phyloP scores from a whole-genome alignment of 495 filamentous ascomycete genomes.

The Immersiella caudata region DNA sequence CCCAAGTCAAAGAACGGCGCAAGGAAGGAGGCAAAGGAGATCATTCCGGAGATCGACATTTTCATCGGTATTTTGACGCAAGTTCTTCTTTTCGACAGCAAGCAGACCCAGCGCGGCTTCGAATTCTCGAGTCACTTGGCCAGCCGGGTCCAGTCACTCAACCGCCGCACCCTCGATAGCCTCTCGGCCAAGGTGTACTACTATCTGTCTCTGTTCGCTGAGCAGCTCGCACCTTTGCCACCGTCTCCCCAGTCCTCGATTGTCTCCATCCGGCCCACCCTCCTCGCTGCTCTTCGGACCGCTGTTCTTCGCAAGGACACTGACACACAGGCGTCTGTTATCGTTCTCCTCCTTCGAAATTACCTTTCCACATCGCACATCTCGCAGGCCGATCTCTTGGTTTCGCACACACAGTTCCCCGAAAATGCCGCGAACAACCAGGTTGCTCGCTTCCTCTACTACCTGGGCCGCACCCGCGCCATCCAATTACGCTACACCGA shows the following conservation, averaged over 20 bases:
- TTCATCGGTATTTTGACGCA: slow-evolving; percentile 89
- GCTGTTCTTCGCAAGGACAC: slow-evolving; percentile 93
- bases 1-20: slow-evolving; percentile 51
- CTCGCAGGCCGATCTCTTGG: slow-evolving; percentile 91
- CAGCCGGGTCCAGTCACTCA: slow-evolving; percentile 81
- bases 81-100: slow-evolving; percentile 85
- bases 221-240: slow-evolving; percentile 81
- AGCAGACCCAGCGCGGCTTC: slow-evolving; percentile 74
- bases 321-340: slow-evolving; percentile 93
- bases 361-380: slow-evolving; percentile 97
- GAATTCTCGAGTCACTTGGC: slow-evolving; percentile 81
- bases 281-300: slow-evolving; percentile 87
- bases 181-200: slow-evolving; percentile 96
- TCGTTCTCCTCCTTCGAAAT: slow-evolving; percentile 91
- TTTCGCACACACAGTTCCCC: slow-evolving; percentile 93
- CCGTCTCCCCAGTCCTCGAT: slow-evolving; percentile 84
- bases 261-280: slow-evolving; percentile 79
- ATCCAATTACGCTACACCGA: slow-evolving; percentile 96
- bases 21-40: slow-evolving; percentile 69
- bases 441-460: slow-evolving; percentile 94
- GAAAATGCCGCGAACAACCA: slow-evolving; percentile 94
- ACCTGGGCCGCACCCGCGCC: slow-evolving; percentile 91
- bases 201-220: slow-evolving; percentile 93
- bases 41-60: slow-evolving; percentile 86
- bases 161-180: slow-evolving; percentile 91